Percentiles rank a stretch among this genome's conserved stretches.
These are phyloP conservation scores for Marasmius tenuissimus DNA, from an alignment of 1,284 basidiomycete species.

Conservation along the genomic window DNA sequence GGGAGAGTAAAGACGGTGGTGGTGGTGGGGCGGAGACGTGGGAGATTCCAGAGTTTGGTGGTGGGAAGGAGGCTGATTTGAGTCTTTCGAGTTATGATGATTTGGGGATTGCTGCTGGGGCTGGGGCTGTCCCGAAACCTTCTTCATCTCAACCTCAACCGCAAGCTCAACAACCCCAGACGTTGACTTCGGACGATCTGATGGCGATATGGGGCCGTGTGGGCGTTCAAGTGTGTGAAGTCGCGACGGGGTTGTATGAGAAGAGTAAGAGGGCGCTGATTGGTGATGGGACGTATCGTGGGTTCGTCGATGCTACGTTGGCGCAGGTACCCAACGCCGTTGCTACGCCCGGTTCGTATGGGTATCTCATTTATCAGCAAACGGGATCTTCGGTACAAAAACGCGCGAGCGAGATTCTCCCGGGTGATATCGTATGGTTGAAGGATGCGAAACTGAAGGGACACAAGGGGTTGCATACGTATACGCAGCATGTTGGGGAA, in stretches of 20 bases:
- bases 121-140: conserved; percentile 13
- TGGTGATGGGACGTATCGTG: conserved; percentile 81
- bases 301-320: conserved; percentile 73
- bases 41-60: conserved; percentile 43
- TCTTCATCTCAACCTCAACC: conserved; percentile 14
- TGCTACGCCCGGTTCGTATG: conserved; percentile 48
- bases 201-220: conserved; percentile 70
- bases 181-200: conserved; percentile 60
- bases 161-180: conserved; percentile 22
- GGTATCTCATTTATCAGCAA: conserved; percentile 77
- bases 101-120: conserved; percentile 35
- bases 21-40: conserved; percentile 33
- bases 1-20: too few species aligned
- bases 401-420: conserved; percentile 76
- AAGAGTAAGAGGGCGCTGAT: conserved; percentile 75
- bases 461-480: conserved; percentile 78
- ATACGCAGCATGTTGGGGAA: conserved; percentile 63
- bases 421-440: conserved; percentile 81
- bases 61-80: conserved; percentile 24
- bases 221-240: conserved; percentile 73
- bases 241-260: conserved; percentile 66
- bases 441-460: conserved; percentile 85
- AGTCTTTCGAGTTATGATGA: conserved; percentile 48
- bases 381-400: conserved; percentile 66
- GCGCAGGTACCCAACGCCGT: conserved; percentile 57